These are phyloP conservation scores for Suillus cothurnatus DNA, from an alignment of 768 basidiomycete genomes.

Conservation along the genomic window DNA sequence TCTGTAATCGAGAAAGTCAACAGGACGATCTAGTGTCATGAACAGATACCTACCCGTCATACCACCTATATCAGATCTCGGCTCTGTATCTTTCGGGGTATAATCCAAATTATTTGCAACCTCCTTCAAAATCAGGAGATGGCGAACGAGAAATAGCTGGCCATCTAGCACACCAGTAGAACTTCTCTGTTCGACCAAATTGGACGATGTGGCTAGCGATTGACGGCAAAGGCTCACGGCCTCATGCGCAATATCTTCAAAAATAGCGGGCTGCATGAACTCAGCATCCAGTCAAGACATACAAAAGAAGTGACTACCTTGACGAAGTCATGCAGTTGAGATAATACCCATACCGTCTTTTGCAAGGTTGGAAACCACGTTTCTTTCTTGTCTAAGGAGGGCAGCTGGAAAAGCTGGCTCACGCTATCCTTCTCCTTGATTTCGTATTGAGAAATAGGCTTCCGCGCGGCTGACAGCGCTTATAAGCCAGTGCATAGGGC, in stretches of 20 bases:
- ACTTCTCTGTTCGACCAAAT: slow-evolving; percentile 57
- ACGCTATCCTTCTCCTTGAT: slow-evolving; percentile 70
- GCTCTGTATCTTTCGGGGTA: slow-evolving; percentile 48
- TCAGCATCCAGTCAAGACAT: slow-evolving; percentile 5
- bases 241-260: slow-evolving; percentile 96
- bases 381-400: slow-evolving; percentile 72
- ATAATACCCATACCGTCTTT: slow-evolving; percentile 90
- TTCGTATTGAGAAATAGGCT: slow-evolving; percentile 44
- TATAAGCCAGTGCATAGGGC: slow-evolving; percentile 3
- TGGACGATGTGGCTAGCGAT: slow-evolving; percentile 75
- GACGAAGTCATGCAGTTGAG: slow-evolving; percentile 88
- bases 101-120: slow-evolving; percentile 77
- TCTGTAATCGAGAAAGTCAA: slow-evolving; percentile 19
- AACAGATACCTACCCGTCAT: slow-evolving; percentile 54
- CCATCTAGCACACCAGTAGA: slow-evolving; percentile 61
- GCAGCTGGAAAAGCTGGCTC: slow-evolving; percentile 68
- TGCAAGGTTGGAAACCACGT: slow-evolving; percentile 92
- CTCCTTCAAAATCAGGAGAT: slow-evolving; percentile 91
- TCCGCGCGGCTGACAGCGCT: slow-evolving; percentile 44
- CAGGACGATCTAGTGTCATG: not conserved
- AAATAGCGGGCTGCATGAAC: slow-evolving; percentile 79
- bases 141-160: slow-evolving; percentile 85
- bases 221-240: slow-evolving; percentile 81
- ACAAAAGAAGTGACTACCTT: slow-evolving; percentile 56
- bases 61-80: slow-evolving; percentile 46